These are phyloP conservation scores for Carex scoparia DNA, from an alignment of 176 grass and related monocot species.

Conservation along the genomic window DNA sequence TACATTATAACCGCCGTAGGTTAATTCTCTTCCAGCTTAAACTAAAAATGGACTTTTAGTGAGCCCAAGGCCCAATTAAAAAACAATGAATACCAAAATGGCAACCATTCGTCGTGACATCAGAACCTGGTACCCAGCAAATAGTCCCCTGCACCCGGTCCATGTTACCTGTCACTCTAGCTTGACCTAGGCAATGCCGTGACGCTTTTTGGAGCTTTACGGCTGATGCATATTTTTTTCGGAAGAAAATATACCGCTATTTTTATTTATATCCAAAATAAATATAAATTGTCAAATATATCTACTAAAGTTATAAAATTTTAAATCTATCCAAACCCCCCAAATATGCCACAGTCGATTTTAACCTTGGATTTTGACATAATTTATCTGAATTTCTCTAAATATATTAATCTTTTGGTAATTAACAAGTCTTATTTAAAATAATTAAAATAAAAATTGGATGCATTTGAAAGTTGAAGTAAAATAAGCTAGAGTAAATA, in stretches of 20 bases:
- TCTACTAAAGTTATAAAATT: no score
- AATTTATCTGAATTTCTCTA: no score
- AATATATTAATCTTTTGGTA: not conserved
- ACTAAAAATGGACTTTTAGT: not conserved
- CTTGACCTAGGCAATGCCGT: not conserved
- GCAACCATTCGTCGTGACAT: not conserved
- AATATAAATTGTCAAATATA: no score
- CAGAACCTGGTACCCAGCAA: not conserved
- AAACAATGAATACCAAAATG: not conserved
- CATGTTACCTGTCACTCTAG: not conserved
- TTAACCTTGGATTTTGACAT: no score
- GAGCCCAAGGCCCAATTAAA: conserved; percentile 6
- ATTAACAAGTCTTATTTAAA: not conserved
- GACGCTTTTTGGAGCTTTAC: not conserved
- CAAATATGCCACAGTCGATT: no score
- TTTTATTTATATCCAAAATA: no score
- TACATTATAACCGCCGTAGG: not conserved
- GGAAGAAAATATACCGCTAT: not conserved
- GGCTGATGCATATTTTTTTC: not conserved
- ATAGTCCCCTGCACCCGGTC: not conserved
- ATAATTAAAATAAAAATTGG: not conserved
- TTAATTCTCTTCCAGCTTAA: not conserved
- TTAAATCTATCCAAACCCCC: no score
- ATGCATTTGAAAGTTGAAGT: not conserved
- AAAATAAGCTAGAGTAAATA: not conserved